phyloP scores from a whole-genome alignment of 164 flowering plant genomes.

The Macadamia tetraphylla region DNA sequence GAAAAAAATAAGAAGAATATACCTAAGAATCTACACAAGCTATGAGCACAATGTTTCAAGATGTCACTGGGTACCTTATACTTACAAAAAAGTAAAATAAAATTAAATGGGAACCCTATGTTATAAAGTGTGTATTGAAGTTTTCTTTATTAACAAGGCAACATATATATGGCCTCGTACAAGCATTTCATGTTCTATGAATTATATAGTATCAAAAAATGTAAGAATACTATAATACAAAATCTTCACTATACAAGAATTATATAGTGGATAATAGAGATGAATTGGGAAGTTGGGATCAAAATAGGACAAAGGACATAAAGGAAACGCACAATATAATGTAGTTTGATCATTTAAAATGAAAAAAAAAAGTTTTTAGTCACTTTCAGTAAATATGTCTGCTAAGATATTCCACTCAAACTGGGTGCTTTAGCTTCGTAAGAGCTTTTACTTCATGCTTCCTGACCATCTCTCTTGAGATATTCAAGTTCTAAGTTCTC shows the following conservation, averaged over 20 bases:
- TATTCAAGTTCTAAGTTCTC: conserved; percentile 83
- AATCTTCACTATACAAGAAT: conserved; percentile 17
- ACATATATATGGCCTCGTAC: not conserved
- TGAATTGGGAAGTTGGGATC: too few relatives aligned
- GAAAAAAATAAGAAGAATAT: too few relatives aligned
- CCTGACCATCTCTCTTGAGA: conserved; percentile 97
- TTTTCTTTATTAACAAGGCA: not conserved
- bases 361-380: not conserved
- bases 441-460: conserved; percentile 94
- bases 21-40: too few relatives aligned
- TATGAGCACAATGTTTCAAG: too few relatives aligned
- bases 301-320: too few relatives aligned
- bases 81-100: too few relatives aligned
- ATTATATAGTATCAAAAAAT: not conserved
- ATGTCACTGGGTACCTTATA: too few relatives aligned
- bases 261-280: not conserved
- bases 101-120: too few relatives aligned
- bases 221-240: conserved; percentile 18
- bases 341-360: not conserved
- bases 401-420: conserved; percentile 86
- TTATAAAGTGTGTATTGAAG: not conserved
- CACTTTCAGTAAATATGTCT: conserved; percentile 38
- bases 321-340: too few relatives aligned
- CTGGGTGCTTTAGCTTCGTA: conserved; percentile 95
- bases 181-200: not conserved